phyloP scores from a whole-genome alignment of 805 yeast species.

The Candida schatavii region DNA sequence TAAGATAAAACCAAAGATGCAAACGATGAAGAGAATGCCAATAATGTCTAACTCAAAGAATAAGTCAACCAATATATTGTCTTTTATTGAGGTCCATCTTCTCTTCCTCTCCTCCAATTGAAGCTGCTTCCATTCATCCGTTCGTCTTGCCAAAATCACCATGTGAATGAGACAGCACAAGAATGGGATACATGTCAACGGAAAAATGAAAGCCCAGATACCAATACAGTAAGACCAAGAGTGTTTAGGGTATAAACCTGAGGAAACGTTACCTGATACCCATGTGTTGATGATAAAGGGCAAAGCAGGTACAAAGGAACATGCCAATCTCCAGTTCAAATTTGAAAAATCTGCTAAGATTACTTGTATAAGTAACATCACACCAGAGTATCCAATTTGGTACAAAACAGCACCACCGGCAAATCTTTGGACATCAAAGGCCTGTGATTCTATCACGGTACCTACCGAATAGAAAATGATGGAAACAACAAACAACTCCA shows the following conservation, averaged over 20 bases:
- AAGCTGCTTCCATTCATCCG: slow-evolving; percentile 15
- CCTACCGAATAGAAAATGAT: slow-evolving; percentile 25
- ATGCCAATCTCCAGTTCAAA: slow-evolving; percentile 17
- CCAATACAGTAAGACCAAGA: slow-evolving; percentile 19
- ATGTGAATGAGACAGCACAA: slow-evolving; percentile 14
- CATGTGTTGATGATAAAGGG: slow-evolving; percentile 20
- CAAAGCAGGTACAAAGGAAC: slow-evolving; percentile 13
- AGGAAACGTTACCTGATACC: slow-evolving; percentile 18
- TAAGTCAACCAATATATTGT: slow-evolving; percentile 8
- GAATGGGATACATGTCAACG: slow-evolving; percentile 17
- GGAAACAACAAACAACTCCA: slow-evolving; percentile 21
- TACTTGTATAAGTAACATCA: slow-evolving; percentile 13
- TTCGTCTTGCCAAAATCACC: slow-evolving; percentile 15
- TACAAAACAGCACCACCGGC: slow-evolving; percentile 30
- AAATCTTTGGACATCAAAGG: slow-evolving; percentile 23
- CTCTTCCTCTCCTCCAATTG: slow-evolving; percentile 10
- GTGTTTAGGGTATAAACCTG: slow-evolving; percentile 9
- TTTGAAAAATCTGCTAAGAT: slow-evolving; percentile 18
- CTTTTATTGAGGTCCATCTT: slow-evolving; percentile 8
- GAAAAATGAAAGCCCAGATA: slow-evolving; percentile 22
- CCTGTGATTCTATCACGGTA: slow-evolving; percentile 28
- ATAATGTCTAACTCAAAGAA: slow-evolving; percentile 34
- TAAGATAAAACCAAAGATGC: slow-evolving; percentile 31
- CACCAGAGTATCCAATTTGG: slow-evolving; percentile 17
- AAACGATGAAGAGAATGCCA: slow-evolving; percentile 31